Base-by-base conservation (phyloP, 176 grass and related monocot genomes). In the Hyparrhenia diplandra region DNA sequence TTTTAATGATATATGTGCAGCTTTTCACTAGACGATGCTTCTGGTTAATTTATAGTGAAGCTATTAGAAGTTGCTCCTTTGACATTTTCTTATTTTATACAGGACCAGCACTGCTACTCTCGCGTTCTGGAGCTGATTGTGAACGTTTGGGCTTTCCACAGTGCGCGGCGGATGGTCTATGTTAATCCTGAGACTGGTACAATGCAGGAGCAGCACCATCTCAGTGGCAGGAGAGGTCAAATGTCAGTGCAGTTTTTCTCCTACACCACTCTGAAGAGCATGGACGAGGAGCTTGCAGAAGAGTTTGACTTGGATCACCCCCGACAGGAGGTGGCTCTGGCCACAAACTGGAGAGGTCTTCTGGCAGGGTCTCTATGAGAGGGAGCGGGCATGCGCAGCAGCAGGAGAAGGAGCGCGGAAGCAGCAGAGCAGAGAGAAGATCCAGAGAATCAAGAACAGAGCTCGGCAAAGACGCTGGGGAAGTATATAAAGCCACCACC, bases 271-370 rank as follows among this genome's bases (percentile, higher is more conserved):
- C 87, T 96, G 55, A 96, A 99, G 71, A 75, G 74, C 87, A 99
- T 99, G 93, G 97, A 99, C 30, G 97, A 96, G 80, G 97, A 99
- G 71, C 73, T 96, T 41, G 97, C 97, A 4, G 97, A 99, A 78
- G 97, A 96, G 83, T 87, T 84, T 1, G 97, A 99, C 58, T 68
- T 45, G 20, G 97, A 99, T 46, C 79, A 28, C 39, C 84, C n/a
- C 87, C 4, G 69, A 74, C 42, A 74, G 83, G 37, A 90, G 89
- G 69, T 93, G 97, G 93, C 75, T 99, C 58, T 99, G 97, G 97
- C 97, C 97, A 5, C 80, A 79, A 42, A 99, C 93, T 5, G 97
- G 97, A 5, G 93, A 99, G 71, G 77, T 99, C 52, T 88, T 87
- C 67, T 99, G 97, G 97, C 97, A 88, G 61, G 97, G 97, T 12